phyloP scores from a whole-genome alignment of 75 land plant species.

The Gnetum montanum region DNA sequence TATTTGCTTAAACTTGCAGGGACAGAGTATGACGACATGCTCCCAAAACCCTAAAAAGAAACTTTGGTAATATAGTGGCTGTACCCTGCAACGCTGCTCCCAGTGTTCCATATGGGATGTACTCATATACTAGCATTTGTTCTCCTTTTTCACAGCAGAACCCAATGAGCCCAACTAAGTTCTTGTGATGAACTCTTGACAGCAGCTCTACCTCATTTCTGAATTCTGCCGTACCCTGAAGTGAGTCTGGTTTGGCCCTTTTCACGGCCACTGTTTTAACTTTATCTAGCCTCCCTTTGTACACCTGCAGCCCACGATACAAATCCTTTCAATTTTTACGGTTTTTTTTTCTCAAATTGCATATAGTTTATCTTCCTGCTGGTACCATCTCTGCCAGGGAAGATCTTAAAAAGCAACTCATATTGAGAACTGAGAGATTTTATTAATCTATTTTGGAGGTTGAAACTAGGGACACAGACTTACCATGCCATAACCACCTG shows the following conservation, averaged over 20 bases:
- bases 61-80: no score
- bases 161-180: conserved; percentile 68
- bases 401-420: no score
- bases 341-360: no score
- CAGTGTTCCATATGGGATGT: conserved; percentile 66
- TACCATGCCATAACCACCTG: conserved; percentile 93
- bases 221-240: conserved; percentile 87
- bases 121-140: conserved; percentile 86
- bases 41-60: not conserved
- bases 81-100: conserved; percentile 20
- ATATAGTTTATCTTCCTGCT: no score
- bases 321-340: not conserved
- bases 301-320: conserved; percentile 48
- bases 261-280: conserved; percentile 68
- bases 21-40: not conserved
- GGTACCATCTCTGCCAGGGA: no score
- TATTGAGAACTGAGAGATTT: no score
- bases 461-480: not conserved
- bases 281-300: conserved; percentile 48
- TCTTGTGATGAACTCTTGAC: conserved; percentile 87
- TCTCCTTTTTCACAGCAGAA: conserved; percentile 77
- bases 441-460: not conserved
- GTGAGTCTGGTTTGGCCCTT: conserved; percentile 64
- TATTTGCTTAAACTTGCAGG: not conserved
- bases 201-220: conserved; percentile 84